A percentile compares a stretch with the other conserved stretches of the same genome.
phyloP scores from a whole-genome alignment of 768 basidiomycete species.

The Hemileccinum rubropunctum region DNA sequence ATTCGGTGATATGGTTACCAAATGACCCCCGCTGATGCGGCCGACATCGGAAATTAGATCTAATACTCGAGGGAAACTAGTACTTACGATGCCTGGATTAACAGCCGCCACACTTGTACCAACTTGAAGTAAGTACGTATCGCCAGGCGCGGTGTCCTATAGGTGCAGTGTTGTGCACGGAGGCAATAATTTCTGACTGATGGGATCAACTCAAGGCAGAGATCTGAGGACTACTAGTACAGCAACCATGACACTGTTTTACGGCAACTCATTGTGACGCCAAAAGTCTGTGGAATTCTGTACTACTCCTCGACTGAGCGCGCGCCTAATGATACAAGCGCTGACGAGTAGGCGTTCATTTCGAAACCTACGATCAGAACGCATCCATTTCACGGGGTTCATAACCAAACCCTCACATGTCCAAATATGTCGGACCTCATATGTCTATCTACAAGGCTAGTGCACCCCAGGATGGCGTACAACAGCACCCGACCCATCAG shows the following conservation, averaged over 20 bases:
- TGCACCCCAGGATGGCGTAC: not conserved
- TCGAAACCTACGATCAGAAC: constrained; percentile 4
- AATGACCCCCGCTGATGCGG: too few species aligned
- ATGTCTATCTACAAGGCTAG: constrained; percentile 5
- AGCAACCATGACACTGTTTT: not conserved
- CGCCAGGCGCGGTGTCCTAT: too few species aligned
- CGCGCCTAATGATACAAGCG: not conserved
- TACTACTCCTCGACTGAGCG: not conserved
- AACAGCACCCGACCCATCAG: constrained; percentile 1
- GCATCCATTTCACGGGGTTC: not conserved
- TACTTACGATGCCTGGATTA: too few species aligned
- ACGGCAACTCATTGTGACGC: not conserved
- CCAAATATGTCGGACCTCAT: not conserved
- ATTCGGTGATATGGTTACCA: too few species aligned
- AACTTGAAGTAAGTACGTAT: too few species aligned
- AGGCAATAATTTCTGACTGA: too few species aligned
- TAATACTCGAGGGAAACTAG: too few species aligned
- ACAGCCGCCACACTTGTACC: too few species aligned
- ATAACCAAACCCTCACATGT: not conserved
- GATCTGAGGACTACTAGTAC: not conserved
- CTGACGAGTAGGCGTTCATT: not conserved
- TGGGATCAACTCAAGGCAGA: not conserved
- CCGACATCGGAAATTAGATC: too few species aligned
- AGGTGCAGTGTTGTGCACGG: too few species aligned
- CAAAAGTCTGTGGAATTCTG: not conserved